Evolutionary conservation across 108 stramenopile species (phyloP).

Genomic region (Fragilariopsis cylindrus): DNA sequence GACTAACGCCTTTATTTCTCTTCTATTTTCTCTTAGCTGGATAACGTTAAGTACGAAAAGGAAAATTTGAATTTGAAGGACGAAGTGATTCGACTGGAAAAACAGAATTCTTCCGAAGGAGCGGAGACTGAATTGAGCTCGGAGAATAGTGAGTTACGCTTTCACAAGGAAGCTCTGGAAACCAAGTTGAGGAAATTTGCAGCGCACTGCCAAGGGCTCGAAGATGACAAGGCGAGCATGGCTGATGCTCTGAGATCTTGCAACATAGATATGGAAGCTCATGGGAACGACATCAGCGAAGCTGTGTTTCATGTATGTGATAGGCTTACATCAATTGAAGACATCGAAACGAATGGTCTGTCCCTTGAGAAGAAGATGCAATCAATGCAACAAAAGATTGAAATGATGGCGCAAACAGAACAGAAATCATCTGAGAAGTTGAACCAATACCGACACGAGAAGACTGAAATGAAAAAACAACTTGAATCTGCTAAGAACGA

Average conservation of each 20-base stretch:
- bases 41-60: slow-evolving; percentile 55
- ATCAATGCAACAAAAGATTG: slow-evolving; percentile 41
- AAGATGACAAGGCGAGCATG: slow-evolving; percentile 70
- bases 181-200: slow-evolving; percentile 80
- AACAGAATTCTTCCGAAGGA: slow-evolving; percentile 7
- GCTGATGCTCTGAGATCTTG: slow-evolving; percentile 44
- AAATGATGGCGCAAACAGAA: slow-evolving; percentile 35
- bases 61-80: slow-evolving; percentile 25
- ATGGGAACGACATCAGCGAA: slow-evolving; percentile 56
- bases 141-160: slow-evolving; percentile 54
- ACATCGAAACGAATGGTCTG: not conserved
- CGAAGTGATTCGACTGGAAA: slow-evolving; percentile 25
- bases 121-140: slow-evolving; percentile 22
- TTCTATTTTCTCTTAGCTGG: slow-evolving; percentile 37
- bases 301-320: slow-evolving; percentile 65
- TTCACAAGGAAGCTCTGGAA: slow-evolving; percentile 74
- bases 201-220: slow-evolving; percentile 68
- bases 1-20: too few relatives aligned
- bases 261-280: slow-evolving; percentile 32
- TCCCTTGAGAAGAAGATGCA: slow-evolving; percentile 31
- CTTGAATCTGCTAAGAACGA: slow-evolving; percentile 29
- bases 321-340: slow-evolving; percentile 56
- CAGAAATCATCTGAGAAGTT: slow-evolving; percentile 42
- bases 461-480: slow-evolving; percentile 39
- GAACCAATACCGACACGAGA: slow-evolving; percentile 41